phyloP scores from a whole-genome alignment of 345 rosid species.

The Nasturtium officinale region DNA sequence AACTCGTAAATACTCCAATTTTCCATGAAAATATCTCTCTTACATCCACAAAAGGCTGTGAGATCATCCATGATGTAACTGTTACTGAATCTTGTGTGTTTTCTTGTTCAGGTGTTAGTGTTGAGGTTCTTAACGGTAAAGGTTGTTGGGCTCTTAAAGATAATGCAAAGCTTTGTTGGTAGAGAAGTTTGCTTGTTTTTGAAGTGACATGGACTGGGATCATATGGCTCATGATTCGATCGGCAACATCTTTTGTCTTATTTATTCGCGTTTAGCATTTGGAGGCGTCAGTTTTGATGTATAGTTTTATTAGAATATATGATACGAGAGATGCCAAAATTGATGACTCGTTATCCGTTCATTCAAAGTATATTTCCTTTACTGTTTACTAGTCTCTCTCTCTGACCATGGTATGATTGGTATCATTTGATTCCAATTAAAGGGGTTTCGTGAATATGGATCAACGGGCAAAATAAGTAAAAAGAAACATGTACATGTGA shows the following conservation, averaged over 20 bases:
- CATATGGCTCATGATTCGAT: conserved; percentile 23
- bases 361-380: neutral
- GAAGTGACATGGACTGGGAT: conserved; percentile 22
- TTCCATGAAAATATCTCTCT: neutral
- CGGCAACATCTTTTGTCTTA: neutral
- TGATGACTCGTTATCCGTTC: neutral
- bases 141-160: conserved; percentile 9
- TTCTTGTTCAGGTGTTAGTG: conserved; percentile 23
- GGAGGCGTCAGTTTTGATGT: conserved; percentile 26
- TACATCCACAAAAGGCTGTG: conserved; percentile 5
- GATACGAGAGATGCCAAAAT: neutral
- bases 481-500: neutral
- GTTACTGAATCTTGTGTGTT: neutral
- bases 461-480: neutral
- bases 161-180: conserved; percentile 29
- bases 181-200: conserved; percentile 1
- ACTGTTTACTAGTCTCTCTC: neutral
- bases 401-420: neutral
- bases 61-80: neutral
- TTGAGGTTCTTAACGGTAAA: conserved; percentile 6
- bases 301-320: conserved; percentile 24
- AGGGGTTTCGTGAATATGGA: neutral
- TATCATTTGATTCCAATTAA: neutral
- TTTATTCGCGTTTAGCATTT: conserved; percentile 16
- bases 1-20: conserved; percentile 13